Percentiles rank a stretch among this genome's conserved stretches.
Evolutionary conservation across 352 stramenopile genomes (phyloP).

Genomic region (Vaucheria bursata): DNA sequence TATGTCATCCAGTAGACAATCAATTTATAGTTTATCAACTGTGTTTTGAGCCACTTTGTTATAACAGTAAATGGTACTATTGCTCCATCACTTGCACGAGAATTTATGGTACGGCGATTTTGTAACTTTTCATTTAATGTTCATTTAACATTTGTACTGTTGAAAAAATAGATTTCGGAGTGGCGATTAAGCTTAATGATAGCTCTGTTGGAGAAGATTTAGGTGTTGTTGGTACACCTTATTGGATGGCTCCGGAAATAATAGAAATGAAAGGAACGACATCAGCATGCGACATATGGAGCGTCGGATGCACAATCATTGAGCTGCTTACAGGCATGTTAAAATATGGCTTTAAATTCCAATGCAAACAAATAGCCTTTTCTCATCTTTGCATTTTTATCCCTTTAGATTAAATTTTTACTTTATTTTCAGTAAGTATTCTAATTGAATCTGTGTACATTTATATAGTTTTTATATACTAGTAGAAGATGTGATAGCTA

Average conservation of each 20-base stretch:
- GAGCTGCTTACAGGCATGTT: conserved; percentile 77
- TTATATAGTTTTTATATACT: too few relatives aligned
- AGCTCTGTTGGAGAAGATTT: conserved; percentile 21
- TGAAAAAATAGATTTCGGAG: conserved; percentile 41
- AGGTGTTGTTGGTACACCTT: conserved; percentile 66
- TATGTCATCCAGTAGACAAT: too few relatives aligned
- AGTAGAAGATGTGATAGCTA: too few relatives aligned
- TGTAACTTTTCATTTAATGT: too few relatives aligned
- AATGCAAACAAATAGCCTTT: neutral
- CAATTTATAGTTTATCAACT: too few relatives aligned
- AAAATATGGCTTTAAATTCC: neutral
- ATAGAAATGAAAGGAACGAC: conserved; percentile 86
- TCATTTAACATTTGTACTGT: too few relatives aligned
- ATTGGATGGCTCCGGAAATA: conserved; percentile 92
- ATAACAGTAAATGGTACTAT: too few relatives aligned
- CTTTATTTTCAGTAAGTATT: neutral
- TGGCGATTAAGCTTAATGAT: conserved; percentile 42
- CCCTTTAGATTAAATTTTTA: neutral
- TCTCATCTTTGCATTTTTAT: neutral
- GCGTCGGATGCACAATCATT: conserved; percentile 84
- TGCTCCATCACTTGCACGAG: too few relatives aligned
- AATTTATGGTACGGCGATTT: too few relatives aligned
- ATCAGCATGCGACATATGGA: conserved; percentile 83
- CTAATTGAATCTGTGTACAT: neutral
- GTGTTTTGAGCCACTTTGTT: too few relatives aligned